These are phyloP conservation scores for Penicillium sp. DNA, from an alignment of 2,329 filamentous ascomycete genomes.

Conservation along the genomic window DNA sequence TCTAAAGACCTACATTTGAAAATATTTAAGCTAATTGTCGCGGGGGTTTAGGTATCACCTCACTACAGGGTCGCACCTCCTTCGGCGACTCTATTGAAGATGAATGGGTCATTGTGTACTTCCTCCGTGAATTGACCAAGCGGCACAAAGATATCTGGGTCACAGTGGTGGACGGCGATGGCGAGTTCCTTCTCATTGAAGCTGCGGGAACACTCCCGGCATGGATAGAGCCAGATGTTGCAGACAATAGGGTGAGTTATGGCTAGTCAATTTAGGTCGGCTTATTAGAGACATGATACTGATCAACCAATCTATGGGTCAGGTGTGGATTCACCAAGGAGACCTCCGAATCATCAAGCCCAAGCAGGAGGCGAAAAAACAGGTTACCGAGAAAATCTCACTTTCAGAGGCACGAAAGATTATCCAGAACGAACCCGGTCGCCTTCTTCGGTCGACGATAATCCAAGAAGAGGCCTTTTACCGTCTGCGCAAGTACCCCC, in stretches of 20 bases:
- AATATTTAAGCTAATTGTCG: slow-evolving; percentile 5
- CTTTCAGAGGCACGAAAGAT: slow-evolving; percentile 63
- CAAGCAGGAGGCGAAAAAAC: slow-evolving; percentile 46
- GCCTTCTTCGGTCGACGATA: slow-evolving; percentile 66
- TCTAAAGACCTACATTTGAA: slow-evolving; percentile 1
- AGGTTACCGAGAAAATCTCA: slow-evolving; percentile 50
- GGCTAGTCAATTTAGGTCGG: background rate
- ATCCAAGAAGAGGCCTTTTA: slow-evolving; percentile 91
- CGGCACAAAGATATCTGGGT: slow-evolving; percentile 74
- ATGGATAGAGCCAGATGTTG: slow-evolving; percentile 90
- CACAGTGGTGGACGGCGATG: slow-evolving; percentile 79
- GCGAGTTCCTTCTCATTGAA: slow-evolving; percentile 92
- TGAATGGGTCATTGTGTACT: slow-evolving; percentile 93
- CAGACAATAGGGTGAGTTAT: slow-evolving; percentile 65
- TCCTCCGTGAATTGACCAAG: slow-evolving; percentile 76
- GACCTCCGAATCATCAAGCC: slow-evolving; percentile 68
- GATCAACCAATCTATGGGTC: background rate
- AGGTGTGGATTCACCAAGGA: slow-evolving; percentile 82
- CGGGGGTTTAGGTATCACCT: slow-evolving; percentile 45
- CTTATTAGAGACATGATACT: background rate
- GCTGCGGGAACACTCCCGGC: slow-evolving; percentile 81
- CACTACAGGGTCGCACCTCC: slow-evolving; percentile 73
- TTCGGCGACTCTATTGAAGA: slow-evolving; percentile 95
- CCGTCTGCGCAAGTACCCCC: slow-evolving; percentile 77
- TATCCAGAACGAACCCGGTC: slow-evolving; percentile 55